Evolutionary conservation across 257 asterid species (phyloP).

Genomic region (Lycium ferocissimum): DNA sequence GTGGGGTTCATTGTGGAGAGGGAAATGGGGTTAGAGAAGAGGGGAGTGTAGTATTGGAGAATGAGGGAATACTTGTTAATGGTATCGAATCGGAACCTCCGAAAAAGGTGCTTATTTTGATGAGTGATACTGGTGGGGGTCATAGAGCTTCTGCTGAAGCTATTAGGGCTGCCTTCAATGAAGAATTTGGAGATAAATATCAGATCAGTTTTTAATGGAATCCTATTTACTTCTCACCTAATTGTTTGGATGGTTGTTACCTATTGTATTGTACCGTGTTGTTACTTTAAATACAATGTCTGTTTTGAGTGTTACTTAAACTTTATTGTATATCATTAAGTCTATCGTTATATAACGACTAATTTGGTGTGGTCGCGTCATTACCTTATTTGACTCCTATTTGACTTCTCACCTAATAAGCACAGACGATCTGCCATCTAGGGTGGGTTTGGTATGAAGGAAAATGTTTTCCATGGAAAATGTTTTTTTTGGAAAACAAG

Average conservation of each 20-base stretch:
- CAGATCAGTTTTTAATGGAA: constrained; percentile 55
- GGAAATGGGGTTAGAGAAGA: constrained; percentile 59
- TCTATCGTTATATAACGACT: no score
- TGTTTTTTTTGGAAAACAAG: no score
- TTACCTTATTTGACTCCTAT: constrained; percentile 19
- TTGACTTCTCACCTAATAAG: constrained; percentile 1
- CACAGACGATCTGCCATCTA: not conserved
- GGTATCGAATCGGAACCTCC: constrained; percentile 51
- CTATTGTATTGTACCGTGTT: no score
- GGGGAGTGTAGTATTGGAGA: constrained; percentile 58
- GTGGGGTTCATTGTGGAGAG: constrained; percentile 52
- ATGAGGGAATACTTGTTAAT: constrained; percentile 54
- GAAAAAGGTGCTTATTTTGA: constrained; percentile 83
- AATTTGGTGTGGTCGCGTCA: no score
- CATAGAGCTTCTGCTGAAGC: constrained; percentile 99
- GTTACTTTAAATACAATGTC: no score
- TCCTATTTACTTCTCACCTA: not conserved
- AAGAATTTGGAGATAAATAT: constrained; percentile 86
- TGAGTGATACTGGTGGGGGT: constrained; percentile 99
- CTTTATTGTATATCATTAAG: no score
- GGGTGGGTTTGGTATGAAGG: not conserved
- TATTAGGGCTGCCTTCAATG: constrained; percentile 83
- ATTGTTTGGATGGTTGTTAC: no score
- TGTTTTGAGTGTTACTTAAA: no score
- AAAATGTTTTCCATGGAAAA: no score